phyloP scores from a whole-genome alignment of 2,329 filamentous ascomycete species.

The Xylariaceae sp. region DNA sequence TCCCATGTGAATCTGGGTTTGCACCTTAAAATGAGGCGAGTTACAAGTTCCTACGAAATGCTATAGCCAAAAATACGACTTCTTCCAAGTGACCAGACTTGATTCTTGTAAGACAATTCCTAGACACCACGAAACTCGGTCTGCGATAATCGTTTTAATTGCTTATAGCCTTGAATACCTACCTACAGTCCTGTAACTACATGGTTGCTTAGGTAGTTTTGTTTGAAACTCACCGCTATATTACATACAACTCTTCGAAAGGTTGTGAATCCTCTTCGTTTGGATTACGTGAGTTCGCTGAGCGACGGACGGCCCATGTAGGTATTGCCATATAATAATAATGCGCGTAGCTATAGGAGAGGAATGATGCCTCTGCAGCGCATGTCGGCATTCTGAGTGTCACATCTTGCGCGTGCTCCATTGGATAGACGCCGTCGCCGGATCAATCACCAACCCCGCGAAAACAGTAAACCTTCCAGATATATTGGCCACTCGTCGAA shows the following conservation, averaged over 20 bases:
- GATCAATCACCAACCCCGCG: neutral
- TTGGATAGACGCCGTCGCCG: neutral
- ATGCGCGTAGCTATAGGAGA: neutral
- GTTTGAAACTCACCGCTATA: slow-evolving; percentile 31
- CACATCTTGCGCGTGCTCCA: neutral
- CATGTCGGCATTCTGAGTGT: neutral
- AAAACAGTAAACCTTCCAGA: neutral
- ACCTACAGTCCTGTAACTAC: neutral
- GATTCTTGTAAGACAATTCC: slow-evolving; percentile 4
- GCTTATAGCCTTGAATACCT: too few species aligned
- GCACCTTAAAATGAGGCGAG: neutral
- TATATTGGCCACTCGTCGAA: neutral
- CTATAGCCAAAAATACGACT: neutral
- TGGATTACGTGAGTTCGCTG: neutral
- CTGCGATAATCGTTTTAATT: neutral
- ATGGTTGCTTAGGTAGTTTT: slow-evolving; percentile 3
- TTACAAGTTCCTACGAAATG: neutral
- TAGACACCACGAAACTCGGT: slow-evolving; percentile 11
- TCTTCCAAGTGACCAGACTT: neutral
- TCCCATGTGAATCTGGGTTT: neutral
- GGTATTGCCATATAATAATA: too few species aligned
- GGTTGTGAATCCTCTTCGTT: neutral
- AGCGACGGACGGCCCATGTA: neutral
- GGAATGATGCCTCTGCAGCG: neutral
- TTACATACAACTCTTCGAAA: neutral